Conservation (phyloP, 495 filamentous ascomycete genomes). For the Arthonia radiata region DNA sequence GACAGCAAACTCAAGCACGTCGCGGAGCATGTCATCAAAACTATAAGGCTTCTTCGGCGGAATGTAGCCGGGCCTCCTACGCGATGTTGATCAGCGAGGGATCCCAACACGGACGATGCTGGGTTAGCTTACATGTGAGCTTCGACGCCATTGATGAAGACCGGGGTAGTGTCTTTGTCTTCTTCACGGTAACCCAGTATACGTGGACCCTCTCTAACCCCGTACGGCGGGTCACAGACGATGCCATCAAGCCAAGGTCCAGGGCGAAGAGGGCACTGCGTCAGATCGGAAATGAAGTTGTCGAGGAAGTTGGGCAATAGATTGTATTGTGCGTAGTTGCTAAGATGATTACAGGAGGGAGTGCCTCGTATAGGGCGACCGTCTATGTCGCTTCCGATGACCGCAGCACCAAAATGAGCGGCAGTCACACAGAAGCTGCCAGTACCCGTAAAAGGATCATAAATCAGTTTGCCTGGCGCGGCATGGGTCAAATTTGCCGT, state of each 20-base stretch:
- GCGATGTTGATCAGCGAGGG: neutral
- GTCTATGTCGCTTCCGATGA: constrained; percentile 79
- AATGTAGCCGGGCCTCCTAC: constrained; percentile 49
- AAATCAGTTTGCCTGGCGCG: constrained; percentile 57
- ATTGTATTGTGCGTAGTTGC: constrained; percentile 74
- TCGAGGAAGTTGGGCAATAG: constrained; percentile 38
- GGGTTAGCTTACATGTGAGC: constrained; percentile 34
- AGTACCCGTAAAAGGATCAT: constrained; percentile 87
- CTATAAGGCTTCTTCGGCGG: constrained; percentile 80
- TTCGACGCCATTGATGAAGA: constrained; percentile 42
- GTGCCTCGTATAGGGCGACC: constrained; percentile 61
- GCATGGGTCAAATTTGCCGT: constrained; percentile 79
- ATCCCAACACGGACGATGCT: neutral
- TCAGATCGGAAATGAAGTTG: constrained; percentile 64
- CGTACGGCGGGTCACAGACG: constrained; percentile 92
- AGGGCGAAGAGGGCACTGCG: constrained; percentile 53
- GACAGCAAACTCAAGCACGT: constrained; percentile 64
- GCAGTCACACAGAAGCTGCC: constrained; percentile 72
- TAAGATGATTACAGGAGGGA: constrained; percentile 25
- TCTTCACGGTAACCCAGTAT: constrained; percentile 53
- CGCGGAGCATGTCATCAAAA: constrained; percentile 68
- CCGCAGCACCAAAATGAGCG: constrained; percentile 65
- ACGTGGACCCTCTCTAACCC: constrained; percentile 77
- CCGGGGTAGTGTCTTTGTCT: constrained; percentile 21
- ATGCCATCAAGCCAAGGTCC: constrained; percentile 57